Base-by-base conservation (phyloP, 2,329 filamentous ascomycete genomes). In the Taxawa tesnikishii region DNA sequence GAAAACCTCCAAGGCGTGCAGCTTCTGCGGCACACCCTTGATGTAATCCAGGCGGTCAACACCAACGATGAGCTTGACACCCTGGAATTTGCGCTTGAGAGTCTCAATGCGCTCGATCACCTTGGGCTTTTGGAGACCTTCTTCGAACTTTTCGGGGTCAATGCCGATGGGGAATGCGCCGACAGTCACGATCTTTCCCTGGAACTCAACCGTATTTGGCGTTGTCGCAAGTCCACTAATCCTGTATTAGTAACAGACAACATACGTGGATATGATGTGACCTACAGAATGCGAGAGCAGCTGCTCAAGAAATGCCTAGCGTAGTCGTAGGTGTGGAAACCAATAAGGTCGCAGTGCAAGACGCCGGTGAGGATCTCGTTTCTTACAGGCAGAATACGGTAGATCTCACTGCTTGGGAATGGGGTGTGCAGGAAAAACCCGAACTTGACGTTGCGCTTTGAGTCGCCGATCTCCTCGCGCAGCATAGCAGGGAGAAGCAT, bases 291-390 rank as follows among this genome's bases (percentile, higher is more conserved):
- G 43, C 88, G 79, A n/a, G 85, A 88, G 62, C 90, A 96, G 53
- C 83, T 88, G 62, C 85, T 94, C 44, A 98, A 63, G 63, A 96
- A 98, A 60, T 98, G 90, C 32, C 90, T 74, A n/a, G 87, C 88
- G 51, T 98, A 98, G 61, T 96, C 88, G 62, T 94, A 96, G 16
- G 90, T 98, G 60, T 98, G 90, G 66, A 98, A 96, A 18, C 90
- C 90, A 51, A 96, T 84, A 38, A 98, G 65, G 54, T 96, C 90
- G 63, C 88, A 94, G 54, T 93, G 81, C 19, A 98, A 68, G 24
- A 96, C 75, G 34, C 90, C 87, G 29, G 80, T 70, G 27, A 98
- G 70, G 31, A 96, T 76, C 48, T 84, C 79, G 53, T 94, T 85
- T 41, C 90, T 75, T 17, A 96, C 88, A 1, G 90, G 90, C 6